Conservation (phyloP, 2,329 filamentous ascomycete species). For the Botrytis tulipae region DNA sequence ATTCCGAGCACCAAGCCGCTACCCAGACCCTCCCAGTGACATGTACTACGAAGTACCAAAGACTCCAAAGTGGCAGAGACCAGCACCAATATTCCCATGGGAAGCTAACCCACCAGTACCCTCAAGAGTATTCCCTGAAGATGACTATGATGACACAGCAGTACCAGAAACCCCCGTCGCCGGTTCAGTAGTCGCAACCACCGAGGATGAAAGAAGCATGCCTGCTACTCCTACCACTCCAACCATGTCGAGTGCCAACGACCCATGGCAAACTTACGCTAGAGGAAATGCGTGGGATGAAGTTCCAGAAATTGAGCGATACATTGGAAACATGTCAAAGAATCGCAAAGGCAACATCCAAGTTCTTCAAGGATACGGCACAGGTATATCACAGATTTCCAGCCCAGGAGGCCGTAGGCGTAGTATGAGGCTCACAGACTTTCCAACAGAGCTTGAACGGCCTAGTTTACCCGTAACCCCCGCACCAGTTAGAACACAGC, state of each 20-base stretch:
- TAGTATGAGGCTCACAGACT: conserved; percentile 75
- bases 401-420: conserved; percentile 41
- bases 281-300: conserved; percentile 91
- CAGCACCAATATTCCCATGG: conserved; percentile 85
- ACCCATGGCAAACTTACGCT: conserved; percentile 72
- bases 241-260: conserved; percentile 48
- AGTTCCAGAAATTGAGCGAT: conserved; percentile 81
- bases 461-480: conserved; percentile 90
- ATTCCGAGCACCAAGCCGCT: conserved; percentile 73
- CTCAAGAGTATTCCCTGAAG: conserved; percentile 64
- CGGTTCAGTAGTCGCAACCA: conserved; percentile 43
- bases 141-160: conserved; percentile 40
- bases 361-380: conserved; percentile 38
- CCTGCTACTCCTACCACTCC: conserved; percentile 49
- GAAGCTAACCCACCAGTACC: conserved; percentile 65
- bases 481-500: conserved; percentile 65
- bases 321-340: conserved; percentile 75
- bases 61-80: conserved; percentile 56
- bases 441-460: conserved; percentile 76
- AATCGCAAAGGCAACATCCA: conserved; percentile 49
- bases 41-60: conserved; percentile 87
- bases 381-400: conserved; percentile 36
- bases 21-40: conserved; percentile 79
- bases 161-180: conserved; percentile 26
- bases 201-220: conserved; percentile 43